Evolutionary conservation across 2,329 filamentous ascomycete genomes (phyloP), one percentile per base, ranked within the genome.

Genomic region (Paraphoma chrysanthemicola): DNA sequence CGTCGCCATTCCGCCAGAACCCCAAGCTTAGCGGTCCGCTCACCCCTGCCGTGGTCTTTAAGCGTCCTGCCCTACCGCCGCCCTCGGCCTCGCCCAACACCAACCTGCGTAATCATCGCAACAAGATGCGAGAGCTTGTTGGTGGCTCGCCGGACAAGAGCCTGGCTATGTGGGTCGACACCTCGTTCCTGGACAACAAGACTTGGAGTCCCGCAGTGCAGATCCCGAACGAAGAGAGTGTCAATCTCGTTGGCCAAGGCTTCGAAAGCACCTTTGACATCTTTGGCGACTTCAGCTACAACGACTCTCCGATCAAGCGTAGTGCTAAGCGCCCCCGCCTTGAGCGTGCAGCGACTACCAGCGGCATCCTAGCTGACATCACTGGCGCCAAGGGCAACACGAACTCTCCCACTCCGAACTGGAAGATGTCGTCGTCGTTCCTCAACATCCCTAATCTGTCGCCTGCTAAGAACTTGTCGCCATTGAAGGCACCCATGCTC

Each of bases 81-180:
- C 83, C 91, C 51, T 97, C 94, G 0, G 89, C 92, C 16, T 98
- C 94, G 12, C 94, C 95, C 1, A 96, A 95, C 72, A 97, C 94
- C 9, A 97, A 96, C 71, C 84, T 98, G 17, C 88, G 90, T 55
- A 88, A 95, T 64, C 95, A 98, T 73, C 90, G 94, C 52, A 89
- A 94, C 69, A 89, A 88, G 63, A 92, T 98, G 60, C 85, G 86
- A 57, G 86, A 91, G 64, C 87, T 97, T 81, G 86, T 96, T 23
- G 74, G 73, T 44, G 91, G 92, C 54, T 95, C 92, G 5, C 92
- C 92, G 4, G 83, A 86, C 50, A 86, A 87, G 65, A 83, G 72
- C 44, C 70, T 83, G 43, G 81, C 80, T 59, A 79, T 81, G 62
- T 74, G 87, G 47, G 79, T 82, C 14, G 84, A 87, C 30, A 74